These are phyloP conservation scores for Pichia thaimueangensis DNA, from an alignment of 805 yeast genomes.

Conservation along the genomic window DNA sequence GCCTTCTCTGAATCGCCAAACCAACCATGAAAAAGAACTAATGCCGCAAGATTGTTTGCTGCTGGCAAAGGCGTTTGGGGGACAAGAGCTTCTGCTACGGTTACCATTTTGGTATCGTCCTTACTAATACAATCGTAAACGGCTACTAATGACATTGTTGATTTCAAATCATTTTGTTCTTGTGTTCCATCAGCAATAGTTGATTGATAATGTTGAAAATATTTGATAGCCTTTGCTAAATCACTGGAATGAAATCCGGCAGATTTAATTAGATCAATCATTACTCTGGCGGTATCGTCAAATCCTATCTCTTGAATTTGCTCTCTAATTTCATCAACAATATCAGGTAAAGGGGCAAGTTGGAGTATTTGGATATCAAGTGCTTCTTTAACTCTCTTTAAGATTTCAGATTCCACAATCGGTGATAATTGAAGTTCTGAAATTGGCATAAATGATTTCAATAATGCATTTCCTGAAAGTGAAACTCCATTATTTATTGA, in stretches of 20 bases:
- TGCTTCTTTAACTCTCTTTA: constrained; percentile 5
- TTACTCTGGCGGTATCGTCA: constrained; percentile 13
- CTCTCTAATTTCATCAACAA: constrained; percentile 14
- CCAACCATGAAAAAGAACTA: constrained; percentile 25
- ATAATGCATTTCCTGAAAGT: constrained; percentile 14
- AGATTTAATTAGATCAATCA: constrained; percentile 17
- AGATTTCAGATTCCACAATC: constrained; percentile 13
- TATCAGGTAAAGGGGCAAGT: constrained; percentile 11
- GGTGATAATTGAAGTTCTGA: constrained; percentile 14
- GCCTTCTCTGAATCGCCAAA: constrained; percentile 26
- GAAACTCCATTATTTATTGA: constrained; percentile 15
- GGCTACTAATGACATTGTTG: constrained; percentile 19
- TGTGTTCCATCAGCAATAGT: constrained; percentile 21
- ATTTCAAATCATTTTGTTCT: constrained; percentile 18
- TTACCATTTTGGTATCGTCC: constrained; percentile 12
- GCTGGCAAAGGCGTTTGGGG: constrained; percentile 26
- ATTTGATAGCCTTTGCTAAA: constrained; percentile 18
- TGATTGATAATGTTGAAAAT: constrained; percentile 22
- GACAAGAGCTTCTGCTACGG: constrained; percentile 23
- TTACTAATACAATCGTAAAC: constrained; percentile 20
- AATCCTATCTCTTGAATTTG: constrained; percentile 15
- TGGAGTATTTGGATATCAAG: constrained; percentile 1
- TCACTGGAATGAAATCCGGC: constrained; percentile 23
- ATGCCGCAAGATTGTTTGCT: constrained; percentile 20
- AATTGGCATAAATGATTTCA: constrained; percentile 18